Percentiles rank a stretch among this genome's conserved stretches.
Conservation (phyloP, 169 alveolate genomes). For the Haemoproteus tartakovskyi region DNA sequence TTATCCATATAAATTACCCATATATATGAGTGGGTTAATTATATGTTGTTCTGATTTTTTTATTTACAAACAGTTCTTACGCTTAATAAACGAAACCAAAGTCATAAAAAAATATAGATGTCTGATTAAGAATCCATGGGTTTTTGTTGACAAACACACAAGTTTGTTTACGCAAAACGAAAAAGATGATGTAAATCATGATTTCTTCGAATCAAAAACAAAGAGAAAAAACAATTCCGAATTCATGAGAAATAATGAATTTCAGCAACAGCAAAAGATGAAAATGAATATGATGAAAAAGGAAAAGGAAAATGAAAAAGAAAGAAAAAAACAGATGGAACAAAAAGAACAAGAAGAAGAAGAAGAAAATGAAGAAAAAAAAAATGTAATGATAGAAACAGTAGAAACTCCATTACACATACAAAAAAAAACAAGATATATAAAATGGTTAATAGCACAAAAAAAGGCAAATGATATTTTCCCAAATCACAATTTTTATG, state of each 20-base stretch:
- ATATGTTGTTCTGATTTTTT: constrained; percentile 45
- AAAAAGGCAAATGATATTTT: constrained; percentile 36
- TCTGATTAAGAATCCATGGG: constrained; percentile 22
- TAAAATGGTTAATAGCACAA: constrained; percentile 30
- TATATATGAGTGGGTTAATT: constrained; percentile 54
- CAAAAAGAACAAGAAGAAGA: no score
- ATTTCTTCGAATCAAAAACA: no score
- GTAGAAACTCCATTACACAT: no score
- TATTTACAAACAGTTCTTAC: constrained; percentile 32
- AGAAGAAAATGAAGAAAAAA: not conserved
- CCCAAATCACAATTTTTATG: constrained; percentile 55
- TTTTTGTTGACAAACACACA: constrained; percentile 2
- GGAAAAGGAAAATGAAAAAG: not conserved
- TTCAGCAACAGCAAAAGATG: no score
- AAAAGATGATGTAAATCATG: no score
- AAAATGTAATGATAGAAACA: no score
- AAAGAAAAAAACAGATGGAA: not conserved
- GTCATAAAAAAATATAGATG: constrained; percentile 57
- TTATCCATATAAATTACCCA: constrained; percentile 56
- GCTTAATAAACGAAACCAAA: constrained; percentile 53
- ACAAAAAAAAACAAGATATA: no score
- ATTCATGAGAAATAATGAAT: no score
- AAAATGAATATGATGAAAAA: not conserved
- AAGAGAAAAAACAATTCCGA: no score
- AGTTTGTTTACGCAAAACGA: not conserved